Conservation (phyloP, 163 green algal species). For the Scenedesmus sp. region DNA sequence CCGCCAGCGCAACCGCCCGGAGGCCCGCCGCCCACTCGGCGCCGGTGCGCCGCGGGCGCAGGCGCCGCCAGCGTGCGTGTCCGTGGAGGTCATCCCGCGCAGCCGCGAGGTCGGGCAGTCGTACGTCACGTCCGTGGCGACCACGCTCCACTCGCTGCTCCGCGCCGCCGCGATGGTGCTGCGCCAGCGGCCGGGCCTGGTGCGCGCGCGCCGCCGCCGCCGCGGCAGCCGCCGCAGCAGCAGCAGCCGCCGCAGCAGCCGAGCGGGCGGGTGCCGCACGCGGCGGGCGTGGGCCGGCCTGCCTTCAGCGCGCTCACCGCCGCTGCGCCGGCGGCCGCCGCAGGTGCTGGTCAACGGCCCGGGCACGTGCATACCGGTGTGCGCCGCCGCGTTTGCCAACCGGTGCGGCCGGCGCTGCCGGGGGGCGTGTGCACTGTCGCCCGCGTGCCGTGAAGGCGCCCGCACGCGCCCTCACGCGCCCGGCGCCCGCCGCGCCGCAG, state of each 20-base stretch:
- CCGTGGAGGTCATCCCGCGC: constrained; percentile 70
- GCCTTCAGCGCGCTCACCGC: too few species aligned
- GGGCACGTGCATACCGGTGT: constrained; percentile 92
- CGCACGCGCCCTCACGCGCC: too few species aligned
- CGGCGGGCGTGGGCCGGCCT: too few species aligned
- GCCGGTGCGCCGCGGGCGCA: background rate
- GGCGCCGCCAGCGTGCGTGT: background rate
- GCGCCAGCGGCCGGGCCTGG: constrained; percentile 68
- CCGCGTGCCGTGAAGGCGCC: background rate
- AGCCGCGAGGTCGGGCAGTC: constrained; percentile 92
- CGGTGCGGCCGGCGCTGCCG: constrained; percentile 51
- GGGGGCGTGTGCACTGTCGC: background rate
- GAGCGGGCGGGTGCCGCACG: too few species aligned
- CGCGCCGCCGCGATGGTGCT: constrained; percentile 63
- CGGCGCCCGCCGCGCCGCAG: constrained; percentile 33
- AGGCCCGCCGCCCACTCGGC: background rate
- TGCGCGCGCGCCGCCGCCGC: constrained; percentile 41
- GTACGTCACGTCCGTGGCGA: constrained; percentile 77
- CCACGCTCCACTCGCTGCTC: constrained; percentile 72
- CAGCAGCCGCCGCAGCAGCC: background rate
- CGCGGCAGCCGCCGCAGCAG: background rate
- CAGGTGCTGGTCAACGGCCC: constrained; percentile 92
- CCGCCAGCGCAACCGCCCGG: background rate
- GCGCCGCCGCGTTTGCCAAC: constrained; percentile 62
- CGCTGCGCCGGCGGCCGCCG: background rate